These are phyloP conservation scores for Colletotrichum caudatum DNA, from an alignment of 2,329 filamentous ascomycete species.

Conservation along the genomic window DNA sequence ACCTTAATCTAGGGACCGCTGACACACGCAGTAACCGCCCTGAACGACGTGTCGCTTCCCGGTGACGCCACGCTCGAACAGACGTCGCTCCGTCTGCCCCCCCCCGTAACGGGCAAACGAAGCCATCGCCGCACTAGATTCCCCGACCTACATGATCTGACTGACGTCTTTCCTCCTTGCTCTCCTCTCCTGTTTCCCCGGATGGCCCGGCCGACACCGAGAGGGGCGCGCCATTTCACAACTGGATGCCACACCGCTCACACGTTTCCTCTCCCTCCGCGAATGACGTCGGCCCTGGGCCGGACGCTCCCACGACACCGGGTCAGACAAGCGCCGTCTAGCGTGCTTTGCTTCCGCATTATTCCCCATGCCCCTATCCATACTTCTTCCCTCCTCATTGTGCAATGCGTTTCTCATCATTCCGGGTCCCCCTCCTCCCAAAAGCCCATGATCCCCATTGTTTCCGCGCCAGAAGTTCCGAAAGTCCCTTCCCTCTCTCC, in stretches of 20 bases:
- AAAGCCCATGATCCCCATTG: not conserved
- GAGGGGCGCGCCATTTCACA: too few relatives aligned
- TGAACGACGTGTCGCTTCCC: not conserved
- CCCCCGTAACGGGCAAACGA: not conserved
- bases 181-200: not conserved
- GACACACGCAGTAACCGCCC: not conserved
- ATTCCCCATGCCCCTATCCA: not conserved
- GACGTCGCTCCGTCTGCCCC: slow-evolving; percentile 16
- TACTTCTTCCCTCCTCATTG: not conserved
- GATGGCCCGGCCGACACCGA: slow-evolving; percentile 5
- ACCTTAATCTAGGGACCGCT: not conserved
- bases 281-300: not conserved
- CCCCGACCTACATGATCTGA: not conserved
- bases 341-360: not conserved
- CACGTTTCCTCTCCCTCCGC: not conserved
- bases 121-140: not conserved
- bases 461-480: slow-evolving; percentile 18
- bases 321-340: not conserved
- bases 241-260: not conserved
- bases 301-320: not conserved
- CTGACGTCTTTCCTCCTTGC: not conserved
- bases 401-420: not conserved
- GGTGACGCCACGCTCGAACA: slow-evolving; percentile 17
- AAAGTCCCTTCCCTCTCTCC: not conserved
- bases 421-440: not conserved